Base-by-base conservation (phyloP, 2,329 filamentous ascomycete species). In the Exophiala oligosperma region DNA sequence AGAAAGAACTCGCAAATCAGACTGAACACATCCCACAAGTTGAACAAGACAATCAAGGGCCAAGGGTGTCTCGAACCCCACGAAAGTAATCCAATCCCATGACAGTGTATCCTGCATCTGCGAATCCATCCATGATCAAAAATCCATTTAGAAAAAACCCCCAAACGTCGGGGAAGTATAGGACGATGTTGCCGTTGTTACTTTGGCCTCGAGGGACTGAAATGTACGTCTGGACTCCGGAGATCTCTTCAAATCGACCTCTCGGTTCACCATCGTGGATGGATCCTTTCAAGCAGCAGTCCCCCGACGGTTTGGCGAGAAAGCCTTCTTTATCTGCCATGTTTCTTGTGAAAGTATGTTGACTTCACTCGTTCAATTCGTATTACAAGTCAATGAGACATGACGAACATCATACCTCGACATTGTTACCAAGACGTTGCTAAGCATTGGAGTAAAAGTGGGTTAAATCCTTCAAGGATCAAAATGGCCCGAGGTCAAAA, bases 121-220 rank as follows among this genome's bases (percentile, higher is more conserved):
- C 75, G 59, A 79, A 78, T 1, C 64, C 76, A 63, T 80, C 77
- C 75, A 79, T 79, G 38, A 79, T 64, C n/a, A 79, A 68, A 24
- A 75, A 64, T 0, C 71, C 73, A 49, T 79, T 79, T 9, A 66
- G 70, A 59, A 73, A 77, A 61, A 79, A 69, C 8, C 77, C 77
- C 69, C 70, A 77, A 3, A 78, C 73, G 56, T 79, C 77, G 0
- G 77, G 76, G 63, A 77, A 79, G 66, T 77, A 79, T 2, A 80
- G 66, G 4, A 80, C 52, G 32, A 79, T 66, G 57, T 78, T 66
- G 1, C 76, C 76, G 57, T 78, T 79, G 3, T 68, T 59, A 17
- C 29, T 68, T 72, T 17, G 17, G 6, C 57, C 67, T 11, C 59
- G 49, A 14, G 68, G 73, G 12, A 52, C 64, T 1, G 67, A 60